Conservation (phyloP, 768 basidiomycete genomes). For the Tylopilus sp. region DNA sequence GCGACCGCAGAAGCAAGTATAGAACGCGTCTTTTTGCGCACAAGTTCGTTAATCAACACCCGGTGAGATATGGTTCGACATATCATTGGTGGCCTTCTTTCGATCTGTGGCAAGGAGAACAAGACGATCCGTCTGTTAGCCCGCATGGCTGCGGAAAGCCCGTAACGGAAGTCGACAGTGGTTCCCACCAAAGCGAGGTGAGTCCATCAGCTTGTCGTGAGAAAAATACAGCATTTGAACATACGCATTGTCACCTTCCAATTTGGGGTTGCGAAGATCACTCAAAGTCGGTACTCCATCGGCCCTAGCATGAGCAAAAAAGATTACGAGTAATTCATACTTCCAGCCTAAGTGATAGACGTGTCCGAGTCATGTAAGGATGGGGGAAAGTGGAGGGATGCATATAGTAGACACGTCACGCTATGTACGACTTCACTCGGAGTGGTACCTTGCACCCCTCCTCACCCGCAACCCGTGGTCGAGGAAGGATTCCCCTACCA, state of each 20-base stretch:
- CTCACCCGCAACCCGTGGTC: slow-evolving; percentile 9
- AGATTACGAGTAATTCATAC: too few species aligned
- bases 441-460: slow-evolving; percentile 23
- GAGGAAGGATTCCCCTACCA: slow-evolving; percentile 9
- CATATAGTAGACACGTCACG: too few species aligned
- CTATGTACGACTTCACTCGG: not conserved
- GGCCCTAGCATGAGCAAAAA: too few species aligned
- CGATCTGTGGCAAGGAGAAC: slow-evolving; percentile 21
- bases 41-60: slow-evolving; percentile 27
- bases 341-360: too few species aligned
- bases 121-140: not conserved
- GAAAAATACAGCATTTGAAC: not conserved
- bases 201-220: not conserved
- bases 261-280: too few species aligned
- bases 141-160: not conserved
- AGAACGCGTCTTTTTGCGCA: slow-evolving; percentile 34
- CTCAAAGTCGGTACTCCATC: too few species aligned
- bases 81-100: slow-evolving; percentile 28
- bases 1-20: not conserved
- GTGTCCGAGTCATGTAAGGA: too few species aligned
- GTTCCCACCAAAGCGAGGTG: not conserved
- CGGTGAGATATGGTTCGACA: not conserved
- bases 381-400: too few species aligned
- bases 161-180: too few species aligned
- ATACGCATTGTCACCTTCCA: too few species aligned